Conservation (phyloP, 2,329 filamentous ascomycete genomes). For the Pyricularia grisea region DNA sequence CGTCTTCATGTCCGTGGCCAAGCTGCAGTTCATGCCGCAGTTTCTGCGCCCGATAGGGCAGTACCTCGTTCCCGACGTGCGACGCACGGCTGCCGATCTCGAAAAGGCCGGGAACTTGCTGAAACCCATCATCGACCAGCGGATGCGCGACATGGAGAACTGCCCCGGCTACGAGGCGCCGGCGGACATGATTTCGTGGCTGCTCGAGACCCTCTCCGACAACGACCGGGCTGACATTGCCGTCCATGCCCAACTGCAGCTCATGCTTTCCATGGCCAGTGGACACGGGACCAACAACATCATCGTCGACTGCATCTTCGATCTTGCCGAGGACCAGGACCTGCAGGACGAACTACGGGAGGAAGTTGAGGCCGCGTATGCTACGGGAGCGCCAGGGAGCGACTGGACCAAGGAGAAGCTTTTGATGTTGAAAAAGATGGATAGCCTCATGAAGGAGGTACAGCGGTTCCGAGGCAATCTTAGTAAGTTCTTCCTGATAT, state of each 20-base stretch:
- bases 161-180: slow-evolving; percentile 23
- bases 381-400: slow-evolving; percentile 4
- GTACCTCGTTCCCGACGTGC: slow-evolving; percentile 24
- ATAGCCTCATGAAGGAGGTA: slow-evolving; percentile 39
- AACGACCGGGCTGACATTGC: slow-evolving; percentile 26
- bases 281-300: slow-evolving; percentile 36
- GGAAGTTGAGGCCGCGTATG: slow-evolving; percentile 34
- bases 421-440: slow-evolving; percentile 33
- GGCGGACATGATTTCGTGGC: slow-evolving; percentile 35
- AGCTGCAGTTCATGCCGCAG: slow-evolving; percentile 41
- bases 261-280: slow-evolving; percentile 32
- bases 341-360: slow-evolving; percentile 36
- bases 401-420: slow-evolving; percentile 28
- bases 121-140: slow-evolving; percentile 34
- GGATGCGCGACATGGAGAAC: slow-evolving; percentile 29
- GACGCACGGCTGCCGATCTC: slow-evolving; percentile 24
- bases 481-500: slow-evolving; percentile 19
- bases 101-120: slow-evolving; percentile 33
- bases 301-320: slow-evolving; percentile 38
- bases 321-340: slow-evolving; percentile 37
- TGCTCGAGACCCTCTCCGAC: slow-evolving; percentile 29
- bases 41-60: slow-evolving; percentile 38
- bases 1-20: slow-evolving; percentile 35
- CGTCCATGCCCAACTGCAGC: slow-evolving; percentile 30
- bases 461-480: slow-evolving; percentile 31